These are phyloP conservation scores for Trypanosoma scelopori DNA, from an alignment of 208 protist species.

Conservation along the genomic window DNA sequence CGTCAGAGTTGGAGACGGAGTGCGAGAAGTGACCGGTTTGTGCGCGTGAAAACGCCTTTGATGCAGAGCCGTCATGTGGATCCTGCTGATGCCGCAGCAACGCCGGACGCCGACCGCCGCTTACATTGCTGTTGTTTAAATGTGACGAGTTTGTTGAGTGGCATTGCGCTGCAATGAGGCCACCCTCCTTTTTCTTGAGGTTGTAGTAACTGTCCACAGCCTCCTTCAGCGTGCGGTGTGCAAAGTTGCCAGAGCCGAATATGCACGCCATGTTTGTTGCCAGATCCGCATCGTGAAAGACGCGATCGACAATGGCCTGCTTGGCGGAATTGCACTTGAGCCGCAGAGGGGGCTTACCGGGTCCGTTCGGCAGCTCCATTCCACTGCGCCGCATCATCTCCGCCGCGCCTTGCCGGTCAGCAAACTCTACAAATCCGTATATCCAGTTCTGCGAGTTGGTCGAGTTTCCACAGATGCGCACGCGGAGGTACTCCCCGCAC, in stretches of 20 bases:
- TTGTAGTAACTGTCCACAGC: conserved; percentile 73
- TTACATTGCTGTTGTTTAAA: not conserved
- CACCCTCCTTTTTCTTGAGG: conserved; percentile 60
- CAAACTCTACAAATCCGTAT: conserved; percentile 77
- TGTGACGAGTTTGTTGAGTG: too few species aligned
- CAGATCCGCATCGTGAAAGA: conserved; percentile 72
- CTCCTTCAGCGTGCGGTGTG: conserved; percentile 58
- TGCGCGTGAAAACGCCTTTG: too few species aligned
- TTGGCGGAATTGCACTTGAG: conserved; percentile 61
- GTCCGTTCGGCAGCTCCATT: conserved; percentile 54
- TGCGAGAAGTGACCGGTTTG: not conserved
- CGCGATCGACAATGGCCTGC: conserved; percentile 67
- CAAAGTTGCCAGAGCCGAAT: conserved; percentile 64
- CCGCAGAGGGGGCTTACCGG: conserved; percentile 45
- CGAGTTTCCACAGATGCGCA: conserved; percentile 66
- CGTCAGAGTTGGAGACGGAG: conserved; percentile 10
- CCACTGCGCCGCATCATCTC: conserved; percentile 52
- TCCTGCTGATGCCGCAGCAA: not conserved
- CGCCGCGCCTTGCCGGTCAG: conserved; percentile 34
- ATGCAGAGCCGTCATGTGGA: not conserved
- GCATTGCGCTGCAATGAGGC: conserved; percentile 1
- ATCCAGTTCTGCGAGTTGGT: conserved; percentile 67
- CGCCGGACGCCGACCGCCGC: not conserved
- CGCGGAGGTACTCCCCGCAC: conserved; percentile 63
- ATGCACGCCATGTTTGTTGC: conserved; percentile 46